Evolutionary conservation across 139 green algal genomes (phyloP).

Genomic region (Yamagishiella unicocca): DNA sequence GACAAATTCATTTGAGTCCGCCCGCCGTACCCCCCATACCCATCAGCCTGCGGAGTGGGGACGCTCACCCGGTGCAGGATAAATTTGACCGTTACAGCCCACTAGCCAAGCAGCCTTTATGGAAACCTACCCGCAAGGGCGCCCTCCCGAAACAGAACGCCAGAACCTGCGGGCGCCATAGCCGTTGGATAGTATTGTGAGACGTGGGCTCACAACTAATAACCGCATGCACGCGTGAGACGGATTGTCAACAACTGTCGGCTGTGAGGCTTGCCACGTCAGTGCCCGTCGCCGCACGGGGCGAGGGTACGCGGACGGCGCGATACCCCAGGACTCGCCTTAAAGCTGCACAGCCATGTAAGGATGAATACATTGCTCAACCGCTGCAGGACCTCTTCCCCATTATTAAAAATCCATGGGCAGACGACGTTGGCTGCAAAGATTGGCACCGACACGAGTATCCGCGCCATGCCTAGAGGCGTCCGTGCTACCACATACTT

Average conservation of each 20-base stretch:
- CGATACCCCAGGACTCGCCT: not conserved
- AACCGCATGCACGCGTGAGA: not conserved
- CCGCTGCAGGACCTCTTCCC: conserved; percentile 3
- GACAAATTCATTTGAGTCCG: not conserved
- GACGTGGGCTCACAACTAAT: not conserved
- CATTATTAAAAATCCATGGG: conserved; percentile 7
- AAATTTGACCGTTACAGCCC: not conserved
- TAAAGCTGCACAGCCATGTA: conserved; percentile 50
- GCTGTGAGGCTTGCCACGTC: not conserved
- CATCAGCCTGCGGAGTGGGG: too few relatives aligned
- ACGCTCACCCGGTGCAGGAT: too few relatives aligned
- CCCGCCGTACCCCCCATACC: not conserved
- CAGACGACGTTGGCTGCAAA: not conserved
- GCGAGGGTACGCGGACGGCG: not conserved
- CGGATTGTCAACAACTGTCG: not conserved
- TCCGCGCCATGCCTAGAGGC: not conserved
- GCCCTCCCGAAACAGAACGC: conserved; percentile 20
- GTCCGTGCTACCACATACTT: not conserved
- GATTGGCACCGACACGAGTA: not conserved
- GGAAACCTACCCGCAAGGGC: not conserved
- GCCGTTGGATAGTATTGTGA: not conserved
- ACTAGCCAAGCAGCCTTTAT: not conserved
- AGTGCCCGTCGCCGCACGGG: not conserved
- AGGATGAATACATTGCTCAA: conserved; percentile 10
- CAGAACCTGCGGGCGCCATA: not conserved